A percentile compares a stretch with the other conserved stretches of the same genome.
Evolutionary conservation across 352 stramenopile genomes (phyloP).

Genomic region (Phytophthora agathidicida): DNA sequence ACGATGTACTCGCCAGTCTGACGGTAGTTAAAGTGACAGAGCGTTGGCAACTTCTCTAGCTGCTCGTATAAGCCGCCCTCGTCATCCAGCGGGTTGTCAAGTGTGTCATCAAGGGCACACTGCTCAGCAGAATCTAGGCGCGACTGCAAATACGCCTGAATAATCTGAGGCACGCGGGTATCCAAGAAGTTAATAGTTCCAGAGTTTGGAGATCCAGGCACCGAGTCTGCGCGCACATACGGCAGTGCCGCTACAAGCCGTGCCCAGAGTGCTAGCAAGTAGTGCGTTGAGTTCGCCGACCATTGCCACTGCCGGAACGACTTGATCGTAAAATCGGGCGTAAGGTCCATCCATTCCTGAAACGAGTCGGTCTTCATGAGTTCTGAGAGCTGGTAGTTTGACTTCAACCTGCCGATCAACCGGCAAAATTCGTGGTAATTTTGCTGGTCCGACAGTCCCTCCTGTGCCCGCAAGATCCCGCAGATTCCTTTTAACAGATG

Average conservation of each 20-base stretch:
- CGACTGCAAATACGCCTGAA: slow-evolving; percentile 96
- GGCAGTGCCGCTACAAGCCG: slow-evolving; percentile 95
- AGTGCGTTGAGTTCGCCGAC: slow-evolving; percentile 96
- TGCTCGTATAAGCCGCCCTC: slow-evolving; percentile 97
- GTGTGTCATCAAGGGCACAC: slow-evolving; percentile 91
- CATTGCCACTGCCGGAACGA: slow-evolving; percentile 97
- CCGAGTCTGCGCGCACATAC: slow-evolving; percentile 91
- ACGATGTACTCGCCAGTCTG: slow-evolving; percentile 93
- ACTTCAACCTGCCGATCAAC: slow-evolving; percentile 96
- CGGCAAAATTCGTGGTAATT: slow-evolving; percentile 99
- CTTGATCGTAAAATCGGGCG: slow-evolving; percentile 96
- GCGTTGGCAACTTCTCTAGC: slow-evolving; percentile 95
- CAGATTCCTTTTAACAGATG: slow-evolving; percentile 95
- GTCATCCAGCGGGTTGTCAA: slow-evolving; percentile 97
- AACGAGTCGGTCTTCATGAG: slow-evolving; percentile 97
- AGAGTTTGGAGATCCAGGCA: slow-evolving; percentile 51
- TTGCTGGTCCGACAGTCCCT: slow-evolving; percentile 97
- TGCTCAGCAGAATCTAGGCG: slow-evolving; percentile 95
- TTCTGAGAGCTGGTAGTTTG: slow-evolving; percentile 98
- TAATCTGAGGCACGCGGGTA: slow-evolving; percentile 82
- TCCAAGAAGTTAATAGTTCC: slow-evolving; percentile 75
- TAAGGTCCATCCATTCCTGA: slow-evolving; percentile 97
- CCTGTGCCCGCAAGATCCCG: slow-evolving; percentile 93
- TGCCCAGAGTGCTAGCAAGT: slow-evolving; percentile 96
- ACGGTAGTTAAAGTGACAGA: slow-evolving; percentile 97